A percentile compares a stretch with the other conserved stretches of the same genome.
These are phyloP conservation scores for Metschnikowia noctiluminum DNA, from an alignment of 805 yeast genomes.

Conservation along the genomic window DNA sequence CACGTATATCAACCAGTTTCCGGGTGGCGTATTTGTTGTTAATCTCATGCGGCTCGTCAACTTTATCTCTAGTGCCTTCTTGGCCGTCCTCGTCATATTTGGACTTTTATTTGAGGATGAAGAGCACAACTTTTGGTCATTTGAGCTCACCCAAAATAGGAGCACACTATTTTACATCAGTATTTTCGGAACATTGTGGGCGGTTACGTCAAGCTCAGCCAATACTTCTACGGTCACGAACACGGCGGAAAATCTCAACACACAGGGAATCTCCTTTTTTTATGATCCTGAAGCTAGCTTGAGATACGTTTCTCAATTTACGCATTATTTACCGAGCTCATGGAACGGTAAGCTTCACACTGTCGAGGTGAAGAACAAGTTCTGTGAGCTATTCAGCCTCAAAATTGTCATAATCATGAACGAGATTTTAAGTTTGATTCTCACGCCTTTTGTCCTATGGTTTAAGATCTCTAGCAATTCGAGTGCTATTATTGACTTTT, in stretches of 20 bases:
- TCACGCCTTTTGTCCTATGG: slow-evolving; percentile 91
- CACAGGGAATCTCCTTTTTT: slow-evolving; percentile 40
- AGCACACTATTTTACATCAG: slow-evolving; percentile 87
- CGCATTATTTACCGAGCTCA: slow-evolving; percentile 83
- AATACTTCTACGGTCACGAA: slow-evolving; percentile 19
- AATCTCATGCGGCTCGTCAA: slow-evolving; percentile 37
- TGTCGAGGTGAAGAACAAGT: slow-evolving; percentile 77
- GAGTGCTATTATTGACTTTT: slow-evolving; percentile 81
- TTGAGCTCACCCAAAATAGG: slow-evolving; percentile 78
- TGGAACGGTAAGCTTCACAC: slow-evolving; percentile 90
- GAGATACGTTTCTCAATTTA: slow-evolving; percentile 73
- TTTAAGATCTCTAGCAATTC: slow-evolving; percentile 70
- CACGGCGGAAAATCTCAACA: slow-evolving; percentile 24
- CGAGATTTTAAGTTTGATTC: slow-evolving; percentile 75
- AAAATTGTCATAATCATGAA: slow-evolving; percentile 65
- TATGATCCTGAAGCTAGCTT: slow-evolving; percentile 92
- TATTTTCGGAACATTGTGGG: slow-evolving; percentile 83
- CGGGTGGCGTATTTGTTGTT: slow-evolving; percentile 57
- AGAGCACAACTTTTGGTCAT: slow-evolving; percentile 67
- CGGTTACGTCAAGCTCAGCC: slow-evolving; percentile 69
- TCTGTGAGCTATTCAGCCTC: slow-evolving; percentile 73
- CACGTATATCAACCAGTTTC: slow-evolving; percentile 85
- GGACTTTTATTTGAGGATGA: slow-evolving; percentile 87
- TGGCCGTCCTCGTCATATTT: slow-evolving; percentile 64
- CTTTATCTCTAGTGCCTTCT: slow-evolving; percentile 83